These are phyloP conservation scores for Scenedesmus sp. DNA, from an alignment of 163 green algal species.

Conservation along the genomic window DNA sequence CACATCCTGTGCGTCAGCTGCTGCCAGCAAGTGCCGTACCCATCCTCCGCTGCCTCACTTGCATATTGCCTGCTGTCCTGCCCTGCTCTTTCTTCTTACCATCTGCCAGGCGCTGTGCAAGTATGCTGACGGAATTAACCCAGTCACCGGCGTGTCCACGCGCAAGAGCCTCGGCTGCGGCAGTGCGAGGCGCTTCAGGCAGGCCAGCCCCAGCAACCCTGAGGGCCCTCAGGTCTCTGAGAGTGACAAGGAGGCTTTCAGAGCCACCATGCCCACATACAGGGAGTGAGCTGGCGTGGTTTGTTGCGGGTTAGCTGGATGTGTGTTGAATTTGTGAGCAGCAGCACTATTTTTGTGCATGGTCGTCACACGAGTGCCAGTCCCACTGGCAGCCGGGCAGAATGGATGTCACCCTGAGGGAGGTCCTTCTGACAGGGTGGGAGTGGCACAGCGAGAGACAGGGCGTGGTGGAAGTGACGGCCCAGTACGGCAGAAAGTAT, in stretches of 20 bases:
- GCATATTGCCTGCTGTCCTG: neutral
- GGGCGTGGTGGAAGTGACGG: too few relatives aligned
- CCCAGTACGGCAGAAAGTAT: too few relatives aligned
- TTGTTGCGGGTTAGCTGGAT: too few relatives aligned
- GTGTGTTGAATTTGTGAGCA: too few relatives aligned
- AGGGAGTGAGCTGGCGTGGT: slow-evolving; percentile 50
- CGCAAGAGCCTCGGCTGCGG: slow-evolving; percentile 88
- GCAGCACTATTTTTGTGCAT: too few relatives aligned
- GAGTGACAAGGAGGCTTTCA: slow-evolving; percentile 81
- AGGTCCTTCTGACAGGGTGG: too few relatives aligned
- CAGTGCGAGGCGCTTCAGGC: slow-evolving; percentile 70
- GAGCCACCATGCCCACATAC: slow-evolving; percentile 71
- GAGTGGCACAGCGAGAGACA: too few relatives aligned
- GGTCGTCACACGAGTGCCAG: too few relatives aligned
- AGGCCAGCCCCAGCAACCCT: slow-evolving; percentile 72
- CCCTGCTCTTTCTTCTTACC: neutral
- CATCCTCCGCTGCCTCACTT: neutral
- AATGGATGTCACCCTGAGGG: too few relatives aligned
- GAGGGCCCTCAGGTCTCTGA: slow-evolving; percentile 82
- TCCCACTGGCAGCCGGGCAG: too few relatives aligned
- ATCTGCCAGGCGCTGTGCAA: slow-evolving; percentile 75
- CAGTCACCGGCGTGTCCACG: slow-evolving; percentile 85
- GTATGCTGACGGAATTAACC: slow-evolving; percentile 87
- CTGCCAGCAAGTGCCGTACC: neutral
- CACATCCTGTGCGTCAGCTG: too few relatives aligned